Evolutionary conservation across 2,329 filamentous ascomycete genomes (phyloP).

Genomic region (Trichophyton equinum): DNA sequence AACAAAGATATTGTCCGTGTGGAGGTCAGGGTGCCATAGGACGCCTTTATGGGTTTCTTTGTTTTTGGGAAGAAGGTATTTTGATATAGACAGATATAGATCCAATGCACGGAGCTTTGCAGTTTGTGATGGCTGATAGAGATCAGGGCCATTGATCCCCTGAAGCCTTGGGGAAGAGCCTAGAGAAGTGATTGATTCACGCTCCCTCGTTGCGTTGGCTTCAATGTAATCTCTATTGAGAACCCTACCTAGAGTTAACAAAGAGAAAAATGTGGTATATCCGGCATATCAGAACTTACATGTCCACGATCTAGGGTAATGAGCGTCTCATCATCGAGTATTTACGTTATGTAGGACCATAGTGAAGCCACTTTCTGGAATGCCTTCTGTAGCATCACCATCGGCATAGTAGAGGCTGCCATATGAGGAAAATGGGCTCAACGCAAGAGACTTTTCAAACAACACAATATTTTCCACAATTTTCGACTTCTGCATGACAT

Average conservation of each 20-base stretch:
- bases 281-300: not conserved
- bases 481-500: not conserved
- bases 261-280: not conserved
- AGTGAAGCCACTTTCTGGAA: not conserved
- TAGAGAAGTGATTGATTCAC: not conserved
- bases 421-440: not conserved
- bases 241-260: not conserved
- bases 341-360: not conserved
- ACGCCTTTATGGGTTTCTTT: not conserved
- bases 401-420: not conserved
- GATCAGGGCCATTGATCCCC: not conserved
- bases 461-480: not conserved
- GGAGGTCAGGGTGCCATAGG: not conserved
- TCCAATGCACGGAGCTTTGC: not conserved
- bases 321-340: not conserved
- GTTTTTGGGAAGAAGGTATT: not conserved
- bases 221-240: not conserved
- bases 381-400: not conserved
- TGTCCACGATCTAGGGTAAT: not conserved
- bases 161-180: not conserved
- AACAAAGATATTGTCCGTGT: slow-evolving; percentile 25
- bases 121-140: not conserved
- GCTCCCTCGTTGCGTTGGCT: not conserved
- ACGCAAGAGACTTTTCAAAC: not conserved
- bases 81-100: not conserved